Evolutionary conservation across 1,284 basidiomycete species (phyloP).

Genomic region (Sporisorium scitamineum): DNA sequence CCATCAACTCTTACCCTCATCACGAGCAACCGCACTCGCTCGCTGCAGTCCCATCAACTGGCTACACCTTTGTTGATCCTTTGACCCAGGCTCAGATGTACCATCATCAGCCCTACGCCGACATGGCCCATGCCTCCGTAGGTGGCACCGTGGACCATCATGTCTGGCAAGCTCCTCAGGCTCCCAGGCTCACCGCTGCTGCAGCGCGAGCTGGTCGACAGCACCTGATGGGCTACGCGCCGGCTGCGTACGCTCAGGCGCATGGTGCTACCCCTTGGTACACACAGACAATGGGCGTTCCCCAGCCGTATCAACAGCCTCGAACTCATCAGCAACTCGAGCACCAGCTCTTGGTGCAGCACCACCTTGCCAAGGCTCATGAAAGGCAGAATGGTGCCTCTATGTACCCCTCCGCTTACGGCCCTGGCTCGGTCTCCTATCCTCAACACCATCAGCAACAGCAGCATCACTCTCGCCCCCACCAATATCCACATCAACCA

Average conservation of each 20-base stretch:
- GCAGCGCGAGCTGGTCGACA: slow-evolving; percentile 42
- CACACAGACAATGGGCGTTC: slow-evolving; percentile 17
- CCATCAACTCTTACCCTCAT: slow-evolving; percentile 19
- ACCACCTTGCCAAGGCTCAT: slow-evolving; percentile 53
- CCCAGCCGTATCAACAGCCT: slow-evolving; percentile 33
- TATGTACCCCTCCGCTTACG: slow-evolving; percentile 16
- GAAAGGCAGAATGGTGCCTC: slow-evolving; percentile 21
- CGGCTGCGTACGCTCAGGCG: slow-evolving; percentile 20
- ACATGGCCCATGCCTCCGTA: slow-evolving; percentile 5
- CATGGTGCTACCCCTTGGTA: slow-evolving; percentile 34
- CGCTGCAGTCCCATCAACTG: slow-evolving; percentile 8
- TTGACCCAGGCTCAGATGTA: slow-evolving; percentile 19
- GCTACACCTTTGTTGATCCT: slow-evolving; percentile 24
- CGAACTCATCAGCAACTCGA: slow-evolving; percentile 55
- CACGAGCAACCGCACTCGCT: slow-evolving; percentile 23
- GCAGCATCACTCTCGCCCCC: slow-evolving; percentile 12
- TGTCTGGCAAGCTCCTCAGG: slow-evolving; percentile 51
- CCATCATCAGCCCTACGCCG: slow-evolving; percentile 24
- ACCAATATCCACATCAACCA: slow-evolving; percentile 17
- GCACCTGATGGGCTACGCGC: slow-evolving; percentile 23
- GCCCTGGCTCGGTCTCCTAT: slow-evolving; percentile 3
- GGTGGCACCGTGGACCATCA: slow-evolving; percentile 18
- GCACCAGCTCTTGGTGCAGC: slow-evolving; percentile 54
- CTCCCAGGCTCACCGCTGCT: slow-evolving; percentile 43
- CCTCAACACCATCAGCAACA: slow-evolving; percentile 6